Evolutionary conservation across 208 protist species (phyloP), one percentile per base, ranked within the genome.

Genomic region (Naegleria fowleri): DNA sequence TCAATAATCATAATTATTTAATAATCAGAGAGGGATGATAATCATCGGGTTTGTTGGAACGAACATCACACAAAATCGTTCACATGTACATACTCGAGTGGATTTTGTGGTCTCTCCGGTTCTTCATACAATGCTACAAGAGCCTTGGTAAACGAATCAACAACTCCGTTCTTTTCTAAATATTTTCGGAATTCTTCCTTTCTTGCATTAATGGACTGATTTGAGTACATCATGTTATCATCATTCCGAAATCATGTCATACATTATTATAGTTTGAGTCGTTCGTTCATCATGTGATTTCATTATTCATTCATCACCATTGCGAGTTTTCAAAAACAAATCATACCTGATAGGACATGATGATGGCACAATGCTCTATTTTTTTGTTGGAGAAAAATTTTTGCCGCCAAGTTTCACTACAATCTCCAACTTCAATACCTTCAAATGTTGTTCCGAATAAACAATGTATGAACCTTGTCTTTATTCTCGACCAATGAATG

Each of bases 131-230:
- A 36, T n/a, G 90, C 25, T 2, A 92, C 91, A n/a, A 92, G 67
- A 43, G 75, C 41, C 76, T 92, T 91, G n/a, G 91, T 92, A n/a
- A 92, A 51, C 39, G 40, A 39, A 52, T 92, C 91, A 5, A 92
- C 92, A n/a, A 92, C 91, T 83, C 91, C 91, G 19, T 90, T 91
- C 76, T 90, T 86, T 36, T 92, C 91, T 90, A 92, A 79, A 85
- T 92, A 92, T n/a, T 92, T 92, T 59, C 90, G 38, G 58, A 92
- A 92, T 67, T 92, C 91, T 83, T 92, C 91, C 48, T 92, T 92
- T 89, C 89, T 92, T 29, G 75, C 41, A 38, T 91, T 88, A 29
- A 88, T 55, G 9, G 90, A 90, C 48, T 91, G 22, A 22, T 67
- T 15, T 4, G 19, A 67, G 11, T n/a, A n/a, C n/a, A n/a, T n/a